Conservation (phyloP, 2,329 filamentous ascomycete genomes). For the Phaeosphaeriaceae sp. region DNA sequence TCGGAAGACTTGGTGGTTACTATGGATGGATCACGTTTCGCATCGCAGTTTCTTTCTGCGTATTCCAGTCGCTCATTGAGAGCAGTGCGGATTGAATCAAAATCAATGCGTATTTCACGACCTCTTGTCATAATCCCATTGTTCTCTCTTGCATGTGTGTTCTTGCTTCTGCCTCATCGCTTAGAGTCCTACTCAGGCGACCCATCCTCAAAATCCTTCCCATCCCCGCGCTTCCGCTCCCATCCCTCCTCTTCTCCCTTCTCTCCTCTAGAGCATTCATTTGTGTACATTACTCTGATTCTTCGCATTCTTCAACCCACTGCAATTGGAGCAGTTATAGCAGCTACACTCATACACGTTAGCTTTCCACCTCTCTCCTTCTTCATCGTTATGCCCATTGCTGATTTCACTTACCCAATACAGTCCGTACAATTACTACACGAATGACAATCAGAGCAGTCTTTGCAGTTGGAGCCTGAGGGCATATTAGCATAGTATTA, state of each 20-base stretch:
- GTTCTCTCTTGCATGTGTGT: no score
- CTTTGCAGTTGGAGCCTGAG: neutral
- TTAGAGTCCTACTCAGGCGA: no score
- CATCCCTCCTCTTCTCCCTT: neutral
- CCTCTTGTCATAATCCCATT: no score
- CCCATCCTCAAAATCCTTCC: no score
- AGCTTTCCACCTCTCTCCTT: neutral
- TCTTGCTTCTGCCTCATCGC: no score
- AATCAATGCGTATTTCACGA: no score
- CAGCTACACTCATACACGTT: neutral
- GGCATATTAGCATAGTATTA: no score
- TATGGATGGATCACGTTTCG: neutral
- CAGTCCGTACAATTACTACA: constrained; percentile 3
- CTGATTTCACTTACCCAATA: neutral
- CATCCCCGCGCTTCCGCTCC: no score
- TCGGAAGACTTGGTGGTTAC: no score
- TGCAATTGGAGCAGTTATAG: constrained; percentile 11
- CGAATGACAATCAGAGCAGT: constrained; percentile 1
- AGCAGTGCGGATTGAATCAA: no score
- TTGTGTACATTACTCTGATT: constrained; percentile 13
- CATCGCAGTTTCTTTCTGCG: neutral
- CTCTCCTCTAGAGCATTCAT: constrained; percentile 1
- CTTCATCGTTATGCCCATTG: no score
- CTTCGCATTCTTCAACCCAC: constrained; percentile 13
- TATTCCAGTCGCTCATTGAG: no score